Conservation (phyloP, 2,329 filamentous ascomycete species). For the Xylaria sp. region DNA sequence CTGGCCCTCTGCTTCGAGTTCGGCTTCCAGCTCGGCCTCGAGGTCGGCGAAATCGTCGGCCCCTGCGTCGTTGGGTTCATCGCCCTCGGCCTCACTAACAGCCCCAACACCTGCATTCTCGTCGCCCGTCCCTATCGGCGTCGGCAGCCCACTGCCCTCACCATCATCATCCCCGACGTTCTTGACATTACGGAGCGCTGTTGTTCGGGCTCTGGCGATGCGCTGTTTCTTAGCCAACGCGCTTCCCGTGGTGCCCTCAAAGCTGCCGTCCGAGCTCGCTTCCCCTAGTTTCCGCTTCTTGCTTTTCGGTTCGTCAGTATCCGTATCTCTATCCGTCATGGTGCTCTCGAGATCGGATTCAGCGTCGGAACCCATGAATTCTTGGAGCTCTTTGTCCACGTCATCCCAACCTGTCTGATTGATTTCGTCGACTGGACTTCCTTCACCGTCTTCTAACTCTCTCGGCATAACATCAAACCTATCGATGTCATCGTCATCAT, state of each 20-base stretch:
- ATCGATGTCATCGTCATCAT: conserved; percentile 53
- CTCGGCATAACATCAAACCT: conserved; percentile 60
- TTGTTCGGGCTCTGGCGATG: conserved; percentile 52
- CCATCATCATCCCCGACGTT: conserved; percentile 48
- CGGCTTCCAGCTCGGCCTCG: conserved; percentile 60
- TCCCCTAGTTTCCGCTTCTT: conserved; percentile 46
- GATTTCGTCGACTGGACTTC: conserved; percentile 48
- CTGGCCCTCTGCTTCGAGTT: conserved; percentile 40
- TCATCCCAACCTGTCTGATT: conserved; percentile 50
- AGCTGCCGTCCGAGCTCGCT: conserved; percentile 40
- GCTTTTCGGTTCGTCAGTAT: conserved; percentile 48
- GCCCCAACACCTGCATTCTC: conserved; percentile 50
- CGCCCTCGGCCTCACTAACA: conserved; percentile 38
- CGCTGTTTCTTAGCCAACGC: conserved; percentile 55
- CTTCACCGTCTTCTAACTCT: conserved; percentile 57
- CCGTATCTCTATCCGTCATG: conserved; percentile 47
- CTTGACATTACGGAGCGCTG: conserved; percentile 54
- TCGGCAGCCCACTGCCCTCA: conserved; percentile 50
- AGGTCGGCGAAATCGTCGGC: conserved; percentile 55
- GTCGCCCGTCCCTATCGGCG: conserved; percentile 52
- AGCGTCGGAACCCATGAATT: conserved; percentile 67
- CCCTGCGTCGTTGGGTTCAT: conserved; percentile 42
- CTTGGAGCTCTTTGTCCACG: conserved; percentile 70
- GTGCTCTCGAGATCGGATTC: conserved; percentile 57
- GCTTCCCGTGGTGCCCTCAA: conserved; percentile 41